phyloP scores from a whole-genome alignment of 345 rosid species.

The Brassica cretica region DNA sequence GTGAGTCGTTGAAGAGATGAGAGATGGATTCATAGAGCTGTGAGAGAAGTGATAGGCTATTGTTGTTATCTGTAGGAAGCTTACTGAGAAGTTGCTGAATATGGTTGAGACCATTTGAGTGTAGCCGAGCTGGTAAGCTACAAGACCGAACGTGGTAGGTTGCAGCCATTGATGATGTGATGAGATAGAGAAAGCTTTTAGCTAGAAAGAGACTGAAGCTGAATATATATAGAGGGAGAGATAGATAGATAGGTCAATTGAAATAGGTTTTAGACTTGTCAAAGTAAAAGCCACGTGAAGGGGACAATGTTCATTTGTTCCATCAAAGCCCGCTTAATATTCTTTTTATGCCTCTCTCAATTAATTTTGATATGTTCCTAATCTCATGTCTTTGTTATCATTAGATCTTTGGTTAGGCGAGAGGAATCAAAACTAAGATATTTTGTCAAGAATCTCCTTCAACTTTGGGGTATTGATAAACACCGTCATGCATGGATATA shows the following conservation, averaged over 20 bases:
- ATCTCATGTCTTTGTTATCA: conserved; percentile 24
- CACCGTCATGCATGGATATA: conserved; percentile 24
- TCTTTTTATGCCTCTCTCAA: background rate
- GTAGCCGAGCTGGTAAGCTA: conserved; percentile 62
- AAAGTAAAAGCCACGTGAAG: conserved; percentile 35
- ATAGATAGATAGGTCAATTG: conserved; percentile 31
- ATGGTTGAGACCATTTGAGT: conserved; percentile 42
- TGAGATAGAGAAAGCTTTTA: conserved; percentile 12
- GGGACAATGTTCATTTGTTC: conserved; percentile 28
- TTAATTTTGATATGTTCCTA: conserved; percentile 23
- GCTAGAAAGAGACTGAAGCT: conserved; percentile 6
- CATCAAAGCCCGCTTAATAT: conserved; percentile 16
- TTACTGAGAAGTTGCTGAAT: conserved; percentile 33
- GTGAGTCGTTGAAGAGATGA: conserved; percentile 43
- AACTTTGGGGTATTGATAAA: conserved; percentile 17
- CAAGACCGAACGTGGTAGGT: conserved; percentile 47
- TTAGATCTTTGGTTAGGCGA: conserved; percentile 31
- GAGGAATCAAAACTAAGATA: conserved; percentile 31
- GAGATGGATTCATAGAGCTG: conserved; percentile 45
- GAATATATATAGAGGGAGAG: conserved; percentile 12
- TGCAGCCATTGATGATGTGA: conserved; percentile 26
- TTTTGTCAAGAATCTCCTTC: conserved; percentile 17
- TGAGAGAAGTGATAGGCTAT: conserved; percentile 43
- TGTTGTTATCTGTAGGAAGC: conserved; percentile 20
- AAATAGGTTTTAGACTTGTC: conserved; percentile 23